These are phyloP conservation scores for Schizothecium vesticola DNA, from an alignment of 495 filamentous ascomycete genomes.

Conservation along the genomic window DNA sequence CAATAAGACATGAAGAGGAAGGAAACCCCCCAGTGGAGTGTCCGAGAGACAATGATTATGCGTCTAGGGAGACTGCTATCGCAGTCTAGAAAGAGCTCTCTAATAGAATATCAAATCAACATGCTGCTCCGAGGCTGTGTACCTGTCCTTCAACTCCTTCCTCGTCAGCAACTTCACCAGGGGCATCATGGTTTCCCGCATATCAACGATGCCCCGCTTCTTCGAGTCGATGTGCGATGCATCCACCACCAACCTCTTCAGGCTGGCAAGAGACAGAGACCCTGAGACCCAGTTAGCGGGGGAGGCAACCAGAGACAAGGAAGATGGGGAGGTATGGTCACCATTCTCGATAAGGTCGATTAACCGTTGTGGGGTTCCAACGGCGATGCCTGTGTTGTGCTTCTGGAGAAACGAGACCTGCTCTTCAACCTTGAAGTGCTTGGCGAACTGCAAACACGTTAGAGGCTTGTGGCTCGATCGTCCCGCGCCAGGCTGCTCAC, in stretches of 20 bases:
- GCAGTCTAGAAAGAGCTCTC: conserved; percentile 4
- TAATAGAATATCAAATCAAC: conserved; percentile 58
- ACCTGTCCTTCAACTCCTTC: conserved; percentile 63
- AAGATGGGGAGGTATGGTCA: conserved; percentile 29
- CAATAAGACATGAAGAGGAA: background rate
- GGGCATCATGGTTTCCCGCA: conserved; percentile 80
- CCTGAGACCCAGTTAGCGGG: conserved; percentile 43
- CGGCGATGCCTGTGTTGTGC: conserved; percentile 70
- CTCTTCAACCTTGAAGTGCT: conserved; percentile 93
- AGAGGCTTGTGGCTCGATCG: background rate
- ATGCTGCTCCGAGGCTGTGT: conserved; percentile 44
- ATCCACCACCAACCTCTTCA: conserved; percentile 81
- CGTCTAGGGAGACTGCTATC: background rate
- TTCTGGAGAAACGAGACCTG: conserved; percentile 70
- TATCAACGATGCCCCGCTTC: conserved; percentile 85
- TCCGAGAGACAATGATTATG: background rate
- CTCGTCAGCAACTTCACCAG: conserved; percentile 63
- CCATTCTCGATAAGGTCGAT: conserved; percentile 76
- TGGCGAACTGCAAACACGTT: conserved; percentile 80
- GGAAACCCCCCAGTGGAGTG: background rate
- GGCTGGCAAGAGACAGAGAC: conserved; percentile 57
- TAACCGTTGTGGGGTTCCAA: conserved; percentile 80
- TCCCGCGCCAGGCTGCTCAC: conserved; percentile 23
- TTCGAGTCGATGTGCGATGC: conserved; percentile 88
- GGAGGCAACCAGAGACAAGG: background rate